These are phyloP conservation scores for Ophiostoma montium DNA, from an alignment of 2,329 filamentous ascomycete genomes.

Conservation along the genomic window DNA sequence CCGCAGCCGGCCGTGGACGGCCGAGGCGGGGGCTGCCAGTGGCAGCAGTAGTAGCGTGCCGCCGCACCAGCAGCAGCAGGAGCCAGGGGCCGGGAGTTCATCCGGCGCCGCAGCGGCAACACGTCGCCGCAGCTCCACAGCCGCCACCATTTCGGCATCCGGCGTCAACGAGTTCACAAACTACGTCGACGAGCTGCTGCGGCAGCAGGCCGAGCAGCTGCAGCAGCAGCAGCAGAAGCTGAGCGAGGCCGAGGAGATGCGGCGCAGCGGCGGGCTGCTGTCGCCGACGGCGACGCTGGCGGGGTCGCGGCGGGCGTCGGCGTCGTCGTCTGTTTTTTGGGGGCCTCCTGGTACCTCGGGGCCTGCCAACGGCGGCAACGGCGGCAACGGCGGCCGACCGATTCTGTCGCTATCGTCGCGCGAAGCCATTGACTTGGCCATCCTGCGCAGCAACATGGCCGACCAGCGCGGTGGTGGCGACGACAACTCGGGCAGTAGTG, in stretches of 20 bases:
- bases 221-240: conserved; percentile 20
- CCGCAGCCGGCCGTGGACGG: conserved; percentile 5
- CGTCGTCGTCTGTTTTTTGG: conserved; percentile 12
- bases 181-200: conserved; percentile 63
- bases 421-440: conserved; percentile 82
- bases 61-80: conserved; percentile 7
- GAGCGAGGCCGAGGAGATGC: conserved; percentile 26
- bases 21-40: background rate
- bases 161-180: conserved; percentile 51
- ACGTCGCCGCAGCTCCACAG: conserved; percentile 10
- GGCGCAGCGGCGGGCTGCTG: conserved; percentile 44
- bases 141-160: conserved; percentile 20
- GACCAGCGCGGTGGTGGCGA: conserved; percentile 24
- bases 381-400: conserved; percentile 15
- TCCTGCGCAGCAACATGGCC: conserved; percentile 63
- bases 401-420: conserved; percentile 52
- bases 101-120: too few relatives aligned
- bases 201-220: conserved; percentile 31
- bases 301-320: conserved; percentile 40
- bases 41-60: background rate
- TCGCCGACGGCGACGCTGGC: conserved; percentile 50
- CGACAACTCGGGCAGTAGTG: background rate
- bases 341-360: too few relatives aligned
- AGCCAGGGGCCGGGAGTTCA: background rate
- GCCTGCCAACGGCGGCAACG: background rate